Base-by-base conservation (phyloP, 1,284 basidiomycete species). In the Ganoderma lucidum region DNA sequence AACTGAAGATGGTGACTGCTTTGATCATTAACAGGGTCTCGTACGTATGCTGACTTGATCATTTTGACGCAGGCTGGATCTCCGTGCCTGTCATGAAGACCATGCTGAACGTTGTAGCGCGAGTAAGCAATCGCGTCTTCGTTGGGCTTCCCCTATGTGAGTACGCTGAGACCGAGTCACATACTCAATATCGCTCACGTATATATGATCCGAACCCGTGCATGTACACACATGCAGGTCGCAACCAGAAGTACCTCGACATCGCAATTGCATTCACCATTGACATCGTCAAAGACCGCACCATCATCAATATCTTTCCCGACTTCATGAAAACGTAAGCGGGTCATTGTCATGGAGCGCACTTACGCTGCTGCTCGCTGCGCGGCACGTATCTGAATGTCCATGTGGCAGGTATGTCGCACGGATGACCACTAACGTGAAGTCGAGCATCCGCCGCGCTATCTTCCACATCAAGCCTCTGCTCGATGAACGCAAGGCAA, bases 111-210 rank as follows among this genome's bases (percentile, higher is more conserved):
- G 73, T 86, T 39, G 80, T 86, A 53, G 82, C 83, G 10, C 78
- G 84, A 37, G 79, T 83, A 39, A 84, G 80, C 69, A 86, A 85
- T 72, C 80, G 85, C 53, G 81, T 83, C 12, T 84, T 87, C 66
- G 81, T 87, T 64, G 85, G 86, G 3, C 65, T 78, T 4, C 83
- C 83, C 6, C 62, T 83, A 5, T 85, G 85, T 79, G 10, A 42
- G 39, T 60, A 30, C 3, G 2, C 53, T 30, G 14, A 55, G 23
- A 42, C 4, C 17, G 8, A 58, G n/a, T 19, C 17, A 3, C 58
- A 35, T 59, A 6, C 2, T 5, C 1, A 15, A 32, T 32, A 6
- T 32, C 28, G 12, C 17, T 30, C 53, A 23, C 23, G 23, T 23
- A 56, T 56, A 15, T 30, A 32, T 15, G 30, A 17, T 32, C 32